phyloP scores from a whole-genome alignment of 306 rosid genomes.

The Hippophae gyantsensis region DNA sequence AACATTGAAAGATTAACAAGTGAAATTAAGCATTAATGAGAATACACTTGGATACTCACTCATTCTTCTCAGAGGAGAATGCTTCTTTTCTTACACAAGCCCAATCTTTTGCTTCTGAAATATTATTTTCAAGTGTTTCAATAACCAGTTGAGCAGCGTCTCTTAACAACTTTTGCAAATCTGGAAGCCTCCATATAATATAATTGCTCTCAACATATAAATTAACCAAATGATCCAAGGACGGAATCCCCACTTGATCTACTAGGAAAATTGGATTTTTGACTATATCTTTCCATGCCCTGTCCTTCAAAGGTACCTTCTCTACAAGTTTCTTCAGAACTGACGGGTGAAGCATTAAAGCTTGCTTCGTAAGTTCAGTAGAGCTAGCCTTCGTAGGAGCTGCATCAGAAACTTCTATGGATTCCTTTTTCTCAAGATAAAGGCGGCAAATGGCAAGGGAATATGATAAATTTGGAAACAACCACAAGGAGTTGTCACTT shows the following conservation, averaged over 20 bases:
- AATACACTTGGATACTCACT: slow-evolving; percentile 36
- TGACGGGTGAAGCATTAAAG: slow-evolving; percentile 90
- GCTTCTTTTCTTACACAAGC: slow-evolving; percentile 88
- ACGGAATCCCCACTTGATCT: slow-evolving; percentile 55
- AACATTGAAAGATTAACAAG: slow-evolving; percentile 1
- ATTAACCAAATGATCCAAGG: slow-evolving; percentile 81
- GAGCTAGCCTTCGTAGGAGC: slow-evolving; percentile 50
- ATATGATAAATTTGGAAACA: slow-evolving; percentile 83
- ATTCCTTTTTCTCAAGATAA: slow-evolving; percentile 57
- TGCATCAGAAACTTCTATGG: slow-evolving; percentile 23
- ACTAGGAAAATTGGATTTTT: slow-evolving; percentile 54
- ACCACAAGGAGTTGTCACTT: slow-evolving; percentile 81
- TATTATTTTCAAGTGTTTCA: slow-evolving; percentile 49
- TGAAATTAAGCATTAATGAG: background rate
- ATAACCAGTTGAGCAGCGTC: slow-evolving; percentile 59
- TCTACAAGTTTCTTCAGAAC: slow-evolving; percentile 65
- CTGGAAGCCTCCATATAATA: slow-evolving; percentile 90
- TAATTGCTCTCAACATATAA: slow-evolving; percentile 76
- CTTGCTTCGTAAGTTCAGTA: slow-evolving; percentile 84
- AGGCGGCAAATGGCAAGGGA: slow-evolving; percentile 81
- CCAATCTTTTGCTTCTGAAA: slow-evolving; percentile 62
- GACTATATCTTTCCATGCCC: slow-evolving; percentile 51
- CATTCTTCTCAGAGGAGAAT: slow-evolving; percentile 84
- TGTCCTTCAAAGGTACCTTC: slow-evolving; percentile 89
- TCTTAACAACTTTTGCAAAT: slow-evolving; percentile 59